Evolutionary conservation across 441 rosid species (phyloP), one percentile per base, ranked within the genome.

Genomic region (Daphne laureola): DNA sequence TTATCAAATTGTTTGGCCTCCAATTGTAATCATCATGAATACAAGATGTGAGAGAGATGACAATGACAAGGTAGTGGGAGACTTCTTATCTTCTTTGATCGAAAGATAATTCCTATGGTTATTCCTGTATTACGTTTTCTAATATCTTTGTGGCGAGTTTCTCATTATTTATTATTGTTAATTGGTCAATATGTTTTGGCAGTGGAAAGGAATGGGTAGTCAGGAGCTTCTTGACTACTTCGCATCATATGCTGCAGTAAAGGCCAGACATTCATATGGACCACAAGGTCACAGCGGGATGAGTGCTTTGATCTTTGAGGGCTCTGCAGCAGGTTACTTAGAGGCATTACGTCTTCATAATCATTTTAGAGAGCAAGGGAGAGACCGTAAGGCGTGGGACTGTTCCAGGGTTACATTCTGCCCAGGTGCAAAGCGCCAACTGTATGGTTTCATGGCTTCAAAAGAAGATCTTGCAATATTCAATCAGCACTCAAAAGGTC

Each of bases 171-270:
- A 26, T 7, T 26, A 26, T 26, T 26, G 35, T 7, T 26, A 26
- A 26, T 26, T 26, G 3, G 3, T 26, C 35, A 7, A 26, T 2
- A 18, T 51, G 17, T 46, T 55, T 44, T 26, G 13, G 21, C 58
- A 77, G 82, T 77, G 82, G 82, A 73, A 52, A 53, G 82, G 79
- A 44, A 77, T 77, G 79, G 79, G 82, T 5, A 77, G 71, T 62
- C 76, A 74, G 50, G 79, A 73, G 51, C 73, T 77, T 17, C 66
- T 68, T 56, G 76, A 73, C 26, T 71, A 59, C 74, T 77, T 73
- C 53, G 17, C 15, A 15, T 41, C 60, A 13, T 77, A 70, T 18
- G 63, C 67, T 51, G 73, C 74, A 17, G 53, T 58, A 55, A 77
- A 43, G 54, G 74, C 82, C 6, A 70, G 74, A 31, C 82, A 77